Evolutionary conservation across 163 green algal genomes (phyloP).

Genomic region (Chloroidium sp.): DNA sequence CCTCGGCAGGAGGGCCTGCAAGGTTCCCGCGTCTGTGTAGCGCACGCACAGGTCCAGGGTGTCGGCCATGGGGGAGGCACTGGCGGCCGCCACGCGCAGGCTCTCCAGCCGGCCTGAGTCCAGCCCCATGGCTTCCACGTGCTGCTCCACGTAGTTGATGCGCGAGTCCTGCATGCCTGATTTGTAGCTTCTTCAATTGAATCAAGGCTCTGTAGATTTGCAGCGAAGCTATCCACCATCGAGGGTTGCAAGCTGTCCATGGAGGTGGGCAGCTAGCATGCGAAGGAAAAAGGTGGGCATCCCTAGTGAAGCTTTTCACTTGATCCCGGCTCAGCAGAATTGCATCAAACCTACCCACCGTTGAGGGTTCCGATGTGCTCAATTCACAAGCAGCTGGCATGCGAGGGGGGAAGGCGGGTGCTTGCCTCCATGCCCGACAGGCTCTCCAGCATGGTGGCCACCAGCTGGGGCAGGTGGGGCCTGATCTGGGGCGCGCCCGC

Average conservation of each 20-base stretch:
- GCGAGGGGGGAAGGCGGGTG: neutral
- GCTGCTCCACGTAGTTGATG: slow-evolving; percentile 91
- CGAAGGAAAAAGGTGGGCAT: too few relatives aligned
- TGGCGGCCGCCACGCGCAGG: slow-evolving; percentile 48
- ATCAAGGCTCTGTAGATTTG: neutral
- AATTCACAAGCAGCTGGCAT: slow-evolving; percentile 26
- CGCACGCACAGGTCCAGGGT: slow-evolving; percentile 63
- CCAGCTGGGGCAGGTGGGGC: slow-evolving; percentile 62
- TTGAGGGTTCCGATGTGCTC: neutral
- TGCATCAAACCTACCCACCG: too few relatives aligned
- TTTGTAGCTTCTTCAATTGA: slow-evolving; percentile 14
- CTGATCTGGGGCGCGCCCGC: slow-evolving; percentile 40
- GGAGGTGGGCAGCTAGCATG: too few relatives aligned
- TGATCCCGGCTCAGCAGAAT: too few relatives aligned
- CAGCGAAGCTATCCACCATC: too few relatives aligned
- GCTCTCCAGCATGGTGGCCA: slow-evolving; percentile 71
- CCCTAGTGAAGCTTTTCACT: too few relatives aligned
- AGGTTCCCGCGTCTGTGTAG: slow-evolving; percentile 7
- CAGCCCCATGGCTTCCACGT: slow-evolving; percentile 60
- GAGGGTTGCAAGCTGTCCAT: too few relatives aligned
- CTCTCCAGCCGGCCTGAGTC: slow-evolving; percentile 60
- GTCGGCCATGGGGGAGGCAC: slow-evolving; percentile 46
- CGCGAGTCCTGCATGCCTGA: slow-evolving; percentile 47
- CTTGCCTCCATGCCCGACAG: slow-evolving; percentile 27
- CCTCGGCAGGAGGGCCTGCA: slow-evolving; percentile 38